Conservation (phyloP, 306 rosid genomes). For the Coriaria nepalensis region DNA sequence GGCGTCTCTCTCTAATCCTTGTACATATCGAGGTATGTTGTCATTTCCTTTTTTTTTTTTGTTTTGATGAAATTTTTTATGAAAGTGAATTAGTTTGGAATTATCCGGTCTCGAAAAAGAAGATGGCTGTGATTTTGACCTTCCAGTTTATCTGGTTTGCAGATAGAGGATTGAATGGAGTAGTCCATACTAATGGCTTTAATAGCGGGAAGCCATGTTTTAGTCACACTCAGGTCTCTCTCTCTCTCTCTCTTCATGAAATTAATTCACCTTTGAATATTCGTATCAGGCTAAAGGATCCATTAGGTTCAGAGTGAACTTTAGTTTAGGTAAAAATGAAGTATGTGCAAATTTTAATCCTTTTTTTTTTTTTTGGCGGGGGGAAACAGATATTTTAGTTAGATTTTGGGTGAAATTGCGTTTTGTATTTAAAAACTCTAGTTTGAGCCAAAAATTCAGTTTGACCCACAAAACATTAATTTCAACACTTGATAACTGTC, state of each 20-base stretch:
- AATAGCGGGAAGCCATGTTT: slow-evolving; percentile 32
- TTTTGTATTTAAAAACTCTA: no score
- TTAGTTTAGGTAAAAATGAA: no score
- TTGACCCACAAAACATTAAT: slow-evolving; percentile 5
- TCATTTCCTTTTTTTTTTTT: background rate
- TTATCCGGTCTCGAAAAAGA: background rate
- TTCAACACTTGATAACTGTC: slow-evolving; percentile 9
- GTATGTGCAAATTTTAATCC: background rate
- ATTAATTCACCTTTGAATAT: no score
- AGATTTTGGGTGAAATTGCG: background rate
- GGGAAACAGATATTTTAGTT: background rate
- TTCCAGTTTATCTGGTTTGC: slow-evolving; percentile 3
- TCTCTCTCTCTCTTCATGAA: background rate
- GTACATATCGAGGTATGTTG: slow-evolving; percentile 27
- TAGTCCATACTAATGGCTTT: slow-evolving; percentile 30
- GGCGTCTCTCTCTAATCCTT: slow-evolving; percentile 30
- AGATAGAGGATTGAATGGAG: slow-evolving; percentile 28
- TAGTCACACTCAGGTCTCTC: slow-evolving; percentile 42
- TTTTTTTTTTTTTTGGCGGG: background rate
- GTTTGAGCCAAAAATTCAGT: no score
- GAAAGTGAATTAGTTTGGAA: background rate
- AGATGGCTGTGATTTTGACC: background rate
- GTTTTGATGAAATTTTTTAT: background rate
- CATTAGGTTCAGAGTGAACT: no score
- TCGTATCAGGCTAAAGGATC: no score